phyloP scores from a whole-genome alignment of 192 early-diverging fungal species.

The Diversispora epigaea region DNA sequence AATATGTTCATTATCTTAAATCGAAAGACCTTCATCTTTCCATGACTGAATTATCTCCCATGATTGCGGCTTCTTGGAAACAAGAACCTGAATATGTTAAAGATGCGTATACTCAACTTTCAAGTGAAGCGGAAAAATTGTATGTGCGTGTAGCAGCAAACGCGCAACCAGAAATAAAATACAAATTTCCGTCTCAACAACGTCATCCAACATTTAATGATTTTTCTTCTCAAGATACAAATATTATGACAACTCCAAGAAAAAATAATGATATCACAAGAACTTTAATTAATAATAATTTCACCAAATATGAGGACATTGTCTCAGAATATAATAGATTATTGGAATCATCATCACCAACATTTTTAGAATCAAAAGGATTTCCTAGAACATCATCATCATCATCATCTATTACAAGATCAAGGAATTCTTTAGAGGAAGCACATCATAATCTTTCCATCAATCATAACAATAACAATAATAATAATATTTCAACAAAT shows the following conservation, averaged over 20 bases:
- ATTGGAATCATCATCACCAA: neutral
- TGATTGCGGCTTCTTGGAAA: constrained; percentile 20
- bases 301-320: neutral
- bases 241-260: neutral
- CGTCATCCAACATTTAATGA: neutral
- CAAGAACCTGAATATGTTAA: constrained; percentile 23
- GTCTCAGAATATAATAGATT: neutral
- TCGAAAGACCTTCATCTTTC: constrained; percentile 16
- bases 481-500: no score
- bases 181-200: neutral
- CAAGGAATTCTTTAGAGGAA: neutral
- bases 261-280: neutral
- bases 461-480: neutral
- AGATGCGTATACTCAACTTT: constrained; percentile 12
- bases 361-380: neutral
- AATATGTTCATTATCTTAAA: constrained; percentile 24
- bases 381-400: neutral
- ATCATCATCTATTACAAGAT: neutral
- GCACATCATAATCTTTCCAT: neutral
- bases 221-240: neutral
- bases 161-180: neutral
- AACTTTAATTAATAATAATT: neutral
- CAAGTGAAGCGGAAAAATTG: constrained; percentile 16
- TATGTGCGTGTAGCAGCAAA: constrained; percentile 5
- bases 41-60: constrained; percentile 22